These are phyloP conservation scores for Flaveria sonorensis DNA, from an alignment of 129 eudicot species.

Conservation along the genomic window DNA sequence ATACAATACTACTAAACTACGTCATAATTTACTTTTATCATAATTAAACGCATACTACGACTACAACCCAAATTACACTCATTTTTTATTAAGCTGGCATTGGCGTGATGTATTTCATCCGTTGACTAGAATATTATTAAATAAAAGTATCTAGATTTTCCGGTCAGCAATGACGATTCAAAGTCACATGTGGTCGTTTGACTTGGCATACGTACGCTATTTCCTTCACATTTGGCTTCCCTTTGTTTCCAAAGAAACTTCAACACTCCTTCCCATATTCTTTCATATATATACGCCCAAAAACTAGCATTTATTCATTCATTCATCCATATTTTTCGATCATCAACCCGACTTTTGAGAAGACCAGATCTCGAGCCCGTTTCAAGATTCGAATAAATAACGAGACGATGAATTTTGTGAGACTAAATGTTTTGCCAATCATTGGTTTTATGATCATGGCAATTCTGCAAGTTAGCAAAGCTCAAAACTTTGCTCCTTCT, in stretches of 20 bases:
- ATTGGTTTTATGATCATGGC: conserved; percentile 47
- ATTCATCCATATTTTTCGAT: not conserved
- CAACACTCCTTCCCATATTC: conserved; percentile 2
- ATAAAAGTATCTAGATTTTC: not conserved
- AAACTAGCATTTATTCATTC: not conserved
- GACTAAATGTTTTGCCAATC: conserved; percentile 27
- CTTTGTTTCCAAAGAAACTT: conserved; percentile 5
- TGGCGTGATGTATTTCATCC: not conserved
- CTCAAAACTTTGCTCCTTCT: conserved; percentile 45
- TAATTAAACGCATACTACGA: too few relatives aligned
- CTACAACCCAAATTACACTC: too few relatives aligned
- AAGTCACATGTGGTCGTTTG: conserved; percentile 4
- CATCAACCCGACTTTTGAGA: conserved; percentile 6
- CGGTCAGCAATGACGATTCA: conserved; percentile 30
- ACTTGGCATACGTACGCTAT: too few relatives aligned
- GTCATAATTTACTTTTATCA: too few relatives aligned
- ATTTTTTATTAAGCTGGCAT: not conserved
- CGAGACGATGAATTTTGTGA: conserved; percentile 32
- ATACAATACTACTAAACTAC: too few relatives aligned
- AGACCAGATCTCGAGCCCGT: not conserved
- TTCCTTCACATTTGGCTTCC: too few relatives aligned
- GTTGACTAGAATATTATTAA: not conserved
- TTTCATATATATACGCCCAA: conserved; percentile 5
- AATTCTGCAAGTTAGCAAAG: conserved; percentile 29
- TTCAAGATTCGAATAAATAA: not conserved